A percentile compares a stretch with the other conserved stretches of the same genome.
These are phyloP conservation scores for Neurospora sp. DNA, from an alignment of 495 filamentous ascomycete species.

Conservation along the genomic window DNA sequence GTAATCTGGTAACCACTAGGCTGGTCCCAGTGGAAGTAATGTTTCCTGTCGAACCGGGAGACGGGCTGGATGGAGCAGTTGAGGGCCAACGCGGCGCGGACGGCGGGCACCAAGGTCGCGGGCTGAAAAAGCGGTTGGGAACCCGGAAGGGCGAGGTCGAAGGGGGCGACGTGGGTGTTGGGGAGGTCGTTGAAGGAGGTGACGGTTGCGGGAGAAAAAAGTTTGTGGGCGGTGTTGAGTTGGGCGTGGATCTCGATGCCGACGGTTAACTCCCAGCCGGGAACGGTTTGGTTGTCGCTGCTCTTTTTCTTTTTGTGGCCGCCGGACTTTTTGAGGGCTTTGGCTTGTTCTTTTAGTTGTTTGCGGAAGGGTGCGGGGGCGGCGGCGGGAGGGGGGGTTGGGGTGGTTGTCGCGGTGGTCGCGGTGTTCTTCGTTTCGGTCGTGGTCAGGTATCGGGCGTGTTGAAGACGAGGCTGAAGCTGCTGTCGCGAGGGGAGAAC, in stretches of 20 bases:
- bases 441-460: not conserved
- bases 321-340: conserved; percentile 32
- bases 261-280: conserved; percentile 81
- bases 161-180: conserved; percentile 78
- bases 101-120: conserved; percentile 73
- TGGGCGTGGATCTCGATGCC: conserved; percentile 98
- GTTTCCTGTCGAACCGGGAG: conserved; percentile 88
- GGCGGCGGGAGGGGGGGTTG: conserved; percentile 6
- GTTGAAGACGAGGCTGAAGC: not conserved
- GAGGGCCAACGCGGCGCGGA: conserved; percentile 80
- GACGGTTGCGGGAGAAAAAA: conserved; percentile 65
- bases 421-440: not conserved
- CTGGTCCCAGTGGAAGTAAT: conserved; percentile 99
- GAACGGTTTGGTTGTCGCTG: conserved; percentile 39
- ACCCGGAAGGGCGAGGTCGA: conserved; percentile 85
- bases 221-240: conserved; percentile 72
- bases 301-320: conserved; percentile 28
- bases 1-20: conserved; percentile 95
- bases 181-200: conserved; percentile 23
- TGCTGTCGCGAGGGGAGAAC: not conserved
- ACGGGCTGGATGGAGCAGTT: conserved; percentile 63
- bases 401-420: not conserved
- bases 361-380: conserved; percentile 49
- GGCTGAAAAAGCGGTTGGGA: conserved; percentile 79
- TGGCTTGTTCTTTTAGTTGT: conserved; percentile 64